Conservation (phyloP, 23 red algal genomes). For the Gracilaria domingensis region DNA sequence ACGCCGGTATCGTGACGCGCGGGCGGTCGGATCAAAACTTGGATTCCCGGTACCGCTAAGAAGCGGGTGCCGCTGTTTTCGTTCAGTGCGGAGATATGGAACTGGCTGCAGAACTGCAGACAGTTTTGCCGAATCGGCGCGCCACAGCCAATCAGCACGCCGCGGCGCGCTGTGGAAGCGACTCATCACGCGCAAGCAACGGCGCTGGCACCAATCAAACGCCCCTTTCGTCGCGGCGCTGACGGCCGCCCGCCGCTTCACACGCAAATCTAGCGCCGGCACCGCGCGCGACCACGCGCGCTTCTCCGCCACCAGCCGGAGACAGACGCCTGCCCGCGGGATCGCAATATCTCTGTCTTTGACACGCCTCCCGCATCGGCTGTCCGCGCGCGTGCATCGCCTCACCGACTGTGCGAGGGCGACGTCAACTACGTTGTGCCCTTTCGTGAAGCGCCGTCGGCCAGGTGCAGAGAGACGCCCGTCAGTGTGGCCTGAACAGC, state of each 20-base stretch:
- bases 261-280: constrained; percentile 3
- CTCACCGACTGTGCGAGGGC: too few species aligned
- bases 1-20: too few species aligned
- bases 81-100: not conserved
- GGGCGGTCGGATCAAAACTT: too few species aligned
- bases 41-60: too few species aligned
- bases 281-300: not conserved
- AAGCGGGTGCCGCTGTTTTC: too few species aligned
- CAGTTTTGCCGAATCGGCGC: not conserved
- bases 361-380: not conserved
- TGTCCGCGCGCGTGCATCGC: too few species aligned
- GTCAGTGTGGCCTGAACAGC: not conserved
- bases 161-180: not conserved
- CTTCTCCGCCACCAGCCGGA: not conserved
- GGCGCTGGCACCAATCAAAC: not conserved
- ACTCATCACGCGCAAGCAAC: not conserved
- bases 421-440: not conserved
- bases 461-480: not conserved
- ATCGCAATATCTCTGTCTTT: not conserved
- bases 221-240: not conserved
- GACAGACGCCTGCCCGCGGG: too few species aligned
- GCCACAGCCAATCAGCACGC: not conserved
- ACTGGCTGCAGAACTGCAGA: not conserved
- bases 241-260: not conserved
- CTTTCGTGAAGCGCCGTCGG: not conserved